Percentiles rank a stretch among this genome's conserved stretches.
Conservation (phyloP, 129 eudicot genomes). For the Helianthus tuberosus region DNA sequence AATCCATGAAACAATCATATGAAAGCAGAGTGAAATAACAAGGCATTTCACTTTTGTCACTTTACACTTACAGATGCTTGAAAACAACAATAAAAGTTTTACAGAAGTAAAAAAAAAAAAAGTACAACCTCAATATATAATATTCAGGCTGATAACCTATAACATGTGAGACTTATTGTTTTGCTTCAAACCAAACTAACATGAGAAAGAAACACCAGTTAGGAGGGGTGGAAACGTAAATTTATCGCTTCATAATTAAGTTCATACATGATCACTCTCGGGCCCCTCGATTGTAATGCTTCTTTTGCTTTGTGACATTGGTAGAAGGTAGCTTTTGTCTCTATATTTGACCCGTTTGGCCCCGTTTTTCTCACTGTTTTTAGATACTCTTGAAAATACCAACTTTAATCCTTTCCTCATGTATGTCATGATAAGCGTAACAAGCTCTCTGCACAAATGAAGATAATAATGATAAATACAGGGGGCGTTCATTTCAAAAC, state of each 20-base stretch:
- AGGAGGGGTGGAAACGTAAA: conserved; percentile 22
- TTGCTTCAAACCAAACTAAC: conserved; percentile 32
- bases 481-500: neutral
- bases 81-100: conserved; percentile 28
- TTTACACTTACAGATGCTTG: conserved; percentile 24
- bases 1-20: conserved; percentile 29
- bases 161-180: conserved; percentile 37
- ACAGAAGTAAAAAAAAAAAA: conserved; percentile 4
- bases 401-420: conserved; percentile 61
- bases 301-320: conserved; percentile 63
- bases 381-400: conserved; percentile 60
- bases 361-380: conserved; percentile 53
- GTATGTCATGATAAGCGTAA: conserved; percentile 52
- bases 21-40: neutral
- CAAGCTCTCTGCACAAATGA: conserved; percentile 70
- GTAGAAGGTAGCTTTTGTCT: conserved; percentile 58
- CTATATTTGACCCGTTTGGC: conserved; percentile 59
- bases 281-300: conserved; percentile 46
- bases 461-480: neutral
- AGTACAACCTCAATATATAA: conserved; percentile 26
- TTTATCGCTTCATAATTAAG: conserved; percentile 5
- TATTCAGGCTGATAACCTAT: conserved; percentile 20
- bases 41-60: conserved; percentile 20
- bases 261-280: conserved; percentile 48
- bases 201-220: conserved; percentile 21